Percentiles rank a stretch among this genome's conserved stretches.
Conservation (phyloP, 805 yeast genomes). For the Scheffersomyces amazonensis region DNA sequence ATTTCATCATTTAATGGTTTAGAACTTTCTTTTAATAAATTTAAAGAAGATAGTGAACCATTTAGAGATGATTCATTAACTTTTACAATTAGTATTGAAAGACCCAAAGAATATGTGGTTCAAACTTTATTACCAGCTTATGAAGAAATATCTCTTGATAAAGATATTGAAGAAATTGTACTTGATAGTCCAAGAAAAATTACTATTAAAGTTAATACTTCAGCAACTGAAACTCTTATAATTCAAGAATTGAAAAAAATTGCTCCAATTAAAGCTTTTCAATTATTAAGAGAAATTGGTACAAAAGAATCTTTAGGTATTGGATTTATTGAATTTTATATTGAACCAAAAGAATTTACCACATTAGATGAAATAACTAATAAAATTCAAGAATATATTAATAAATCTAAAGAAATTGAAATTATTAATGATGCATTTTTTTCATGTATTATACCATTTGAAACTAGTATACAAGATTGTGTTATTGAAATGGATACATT, state of each 20-base stretch:
- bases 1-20: conserved; percentile 42
- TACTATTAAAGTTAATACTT: conserved; percentile 46
- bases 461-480: conserved; percentile 35
- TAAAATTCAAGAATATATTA: conserved; percentile 10
- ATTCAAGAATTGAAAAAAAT: conserved; percentile 38
- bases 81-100: conserved; percentile 10
- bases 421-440: conserved; percentile 24
- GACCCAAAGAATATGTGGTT: conserved; percentile 37
- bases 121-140: conserved; percentile 19
- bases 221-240: conserved; percentile 42
- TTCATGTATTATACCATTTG: conserved; percentile 27
- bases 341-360: conserved; percentile 13
- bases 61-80: conserved; percentile 7
- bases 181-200: conserved; percentile 47
- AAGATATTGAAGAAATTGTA: conserved; percentile 22
- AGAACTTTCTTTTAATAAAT: conserved; percentile 22
- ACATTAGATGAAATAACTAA: conserved; percentile 11
- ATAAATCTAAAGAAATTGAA: conserved; percentile 10
- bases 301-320: conserved; percentile 54
- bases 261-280: conserved; percentile 39
- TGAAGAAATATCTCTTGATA: conserved; percentile 1
- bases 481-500: conserved; percentile 36
- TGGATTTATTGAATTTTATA: conserved; percentile 49
- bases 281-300: conserved; percentile 44
- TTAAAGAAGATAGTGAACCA: conserved; percentile 17